Percentiles rank a stretch among this genome's conserved stretches.
These are phyloP conservation scores for Fusarium sp. DNA, from an alignment of 2,329 filamentous ascomycete genomes.

Conservation along the genomic window DNA sequence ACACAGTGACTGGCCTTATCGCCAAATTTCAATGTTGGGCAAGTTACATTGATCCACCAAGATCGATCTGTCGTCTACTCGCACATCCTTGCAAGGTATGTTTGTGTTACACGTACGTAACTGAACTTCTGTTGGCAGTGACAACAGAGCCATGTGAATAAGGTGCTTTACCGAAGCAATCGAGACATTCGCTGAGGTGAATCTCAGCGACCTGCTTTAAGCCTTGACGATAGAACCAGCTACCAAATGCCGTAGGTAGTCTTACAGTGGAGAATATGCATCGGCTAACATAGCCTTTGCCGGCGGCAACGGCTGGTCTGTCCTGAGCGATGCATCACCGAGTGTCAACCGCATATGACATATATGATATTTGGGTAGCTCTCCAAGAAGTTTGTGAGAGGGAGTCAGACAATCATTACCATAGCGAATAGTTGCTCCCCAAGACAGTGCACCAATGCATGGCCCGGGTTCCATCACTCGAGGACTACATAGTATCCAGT, in stretches of 20 bases:
- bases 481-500: not conserved
- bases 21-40: conserved; percentile 31
- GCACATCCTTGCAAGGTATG: conserved; percentile 35
- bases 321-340: conserved; percentile 1
- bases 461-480: not conserved
- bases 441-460: conserved; percentile 11
- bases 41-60: conserved; percentile 38
- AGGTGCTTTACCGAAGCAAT: conserved; percentile 3
- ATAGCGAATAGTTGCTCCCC: not conserved
- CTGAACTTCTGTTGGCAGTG: conserved; percentile 28
- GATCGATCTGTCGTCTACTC: conserved; percentile 41
- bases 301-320: conserved; percentile 31
- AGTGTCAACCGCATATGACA: not conserved
- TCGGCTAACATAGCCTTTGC: conserved; percentile 28
- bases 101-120: conserved; percentile 42
- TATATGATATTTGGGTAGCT: conserved; percentile 18
- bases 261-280: conserved; percentile 38
- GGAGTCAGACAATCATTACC: not conserved
- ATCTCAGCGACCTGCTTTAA: not conserved
- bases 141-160: conserved; percentile 25
- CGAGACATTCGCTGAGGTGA: not conserved
- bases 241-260: conserved; percentile 5
- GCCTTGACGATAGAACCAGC: not conserved
- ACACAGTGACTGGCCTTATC: conserved; percentile 34
- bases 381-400: conserved; percentile 8